A percentile compares a stretch with the other conserved stretches of the same genome.
These are phyloP conservation scores for Gaultheria prostrata DNA, from an alignment of 148 eudicot genomes.

Conservation along the genomic window DNA sequence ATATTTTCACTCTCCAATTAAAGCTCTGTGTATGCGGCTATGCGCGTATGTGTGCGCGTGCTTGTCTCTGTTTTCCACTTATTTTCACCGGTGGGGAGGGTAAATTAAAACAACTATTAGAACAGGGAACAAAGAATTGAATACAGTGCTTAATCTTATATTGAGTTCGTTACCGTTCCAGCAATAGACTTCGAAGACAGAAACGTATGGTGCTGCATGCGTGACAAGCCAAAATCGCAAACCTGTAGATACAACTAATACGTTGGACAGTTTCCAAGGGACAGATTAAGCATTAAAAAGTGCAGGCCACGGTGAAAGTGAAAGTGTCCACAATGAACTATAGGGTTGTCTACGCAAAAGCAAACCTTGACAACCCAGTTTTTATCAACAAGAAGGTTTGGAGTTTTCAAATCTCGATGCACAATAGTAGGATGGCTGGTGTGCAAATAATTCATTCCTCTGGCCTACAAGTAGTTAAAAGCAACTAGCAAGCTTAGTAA, in stretches of 20 bases:
- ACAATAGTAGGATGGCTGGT: constrained; percentile 86
- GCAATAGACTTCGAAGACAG: constrained; percentile 91
- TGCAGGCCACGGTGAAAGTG: background rate
- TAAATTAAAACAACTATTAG: background rate
- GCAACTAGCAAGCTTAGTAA: constrained; percentile 3
- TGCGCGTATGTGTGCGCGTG: background rate
- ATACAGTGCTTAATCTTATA: background rate
- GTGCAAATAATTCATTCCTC: constrained; percentile 98
- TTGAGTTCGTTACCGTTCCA: constrained; percentile 72
- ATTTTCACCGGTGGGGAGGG: background rate
- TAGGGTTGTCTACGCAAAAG: background rate
- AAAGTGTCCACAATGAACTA: background rate
- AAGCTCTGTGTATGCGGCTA: background rate
- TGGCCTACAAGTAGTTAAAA: constrained; percentile 57
- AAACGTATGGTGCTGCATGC: constrained; percentile 86
- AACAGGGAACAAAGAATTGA: background rate
- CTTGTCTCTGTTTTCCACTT: background rate
- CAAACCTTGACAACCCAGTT: constrained; percentile 97
- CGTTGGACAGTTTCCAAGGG: background rate
- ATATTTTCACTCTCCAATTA: background rate
- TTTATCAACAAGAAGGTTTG: constrained; percentile 94
- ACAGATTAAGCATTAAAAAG: background rate
- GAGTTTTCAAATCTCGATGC: constrained; percentile 95
- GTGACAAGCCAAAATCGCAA: constrained; percentile 94
- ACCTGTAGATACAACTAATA: constrained; percentile 48